Conservation (phyloP, 352 stramenopile species). For the Globisporangium viniferum region DNA sequence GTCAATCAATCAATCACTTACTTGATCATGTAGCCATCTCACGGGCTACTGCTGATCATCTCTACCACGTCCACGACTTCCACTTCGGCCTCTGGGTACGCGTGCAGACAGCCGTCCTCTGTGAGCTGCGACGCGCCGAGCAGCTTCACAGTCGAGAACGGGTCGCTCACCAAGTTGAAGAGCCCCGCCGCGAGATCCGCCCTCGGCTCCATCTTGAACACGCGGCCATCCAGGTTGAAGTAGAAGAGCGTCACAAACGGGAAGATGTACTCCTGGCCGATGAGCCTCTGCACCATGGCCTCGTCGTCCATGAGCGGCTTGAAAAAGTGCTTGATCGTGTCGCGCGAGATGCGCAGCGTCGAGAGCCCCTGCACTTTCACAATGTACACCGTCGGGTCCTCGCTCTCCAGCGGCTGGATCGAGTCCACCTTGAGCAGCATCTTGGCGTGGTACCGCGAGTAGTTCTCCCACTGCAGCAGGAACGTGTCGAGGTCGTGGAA, state of each 20-base stretch:
- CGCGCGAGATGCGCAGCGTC: slow-evolving; percentile 52
- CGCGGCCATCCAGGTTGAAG: slow-evolving; percentile 44
- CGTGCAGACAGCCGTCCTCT: slow-evolving; percentile 48
- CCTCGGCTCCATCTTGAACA: slow-evolving; percentile 50
- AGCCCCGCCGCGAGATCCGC: slow-evolving; percentile 47
- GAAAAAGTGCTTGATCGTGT: slow-evolving; percentile 69
- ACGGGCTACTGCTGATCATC: neutral
- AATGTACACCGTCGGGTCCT: slow-evolving; percentile 28
- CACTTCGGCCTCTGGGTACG: slow-evolving; percentile 29
- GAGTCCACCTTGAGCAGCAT: slow-evolving; percentile 27
- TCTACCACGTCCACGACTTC: neutral
- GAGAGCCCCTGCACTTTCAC: slow-evolving; percentile 41
- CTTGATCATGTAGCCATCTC: neutral
- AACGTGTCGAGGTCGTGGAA: slow-evolving; percentile 54
- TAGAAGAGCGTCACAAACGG: slow-evolving; percentile 53
- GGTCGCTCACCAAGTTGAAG: slow-evolving; percentile 50
- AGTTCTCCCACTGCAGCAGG: slow-evolving; percentile 54
- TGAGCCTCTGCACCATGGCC: slow-evolving; percentile 54
- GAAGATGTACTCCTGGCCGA: slow-evolving; percentile 57
- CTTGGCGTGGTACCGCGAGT: slow-evolving; percentile 55
- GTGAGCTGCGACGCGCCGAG: slow-evolving; percentile 48
- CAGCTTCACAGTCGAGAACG: slow-evolving; percentile 53
- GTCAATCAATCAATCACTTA: neutral
- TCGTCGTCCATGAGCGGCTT: slow-evolving; percentile 52
- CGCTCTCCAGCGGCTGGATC: slow-evolving; percentile 38